Percentiles rank a stretch among this genome's conserved stretches.
Conservation (phyloP, 306 rosid species). For the Heteromeles arbutifolia region DNA sequence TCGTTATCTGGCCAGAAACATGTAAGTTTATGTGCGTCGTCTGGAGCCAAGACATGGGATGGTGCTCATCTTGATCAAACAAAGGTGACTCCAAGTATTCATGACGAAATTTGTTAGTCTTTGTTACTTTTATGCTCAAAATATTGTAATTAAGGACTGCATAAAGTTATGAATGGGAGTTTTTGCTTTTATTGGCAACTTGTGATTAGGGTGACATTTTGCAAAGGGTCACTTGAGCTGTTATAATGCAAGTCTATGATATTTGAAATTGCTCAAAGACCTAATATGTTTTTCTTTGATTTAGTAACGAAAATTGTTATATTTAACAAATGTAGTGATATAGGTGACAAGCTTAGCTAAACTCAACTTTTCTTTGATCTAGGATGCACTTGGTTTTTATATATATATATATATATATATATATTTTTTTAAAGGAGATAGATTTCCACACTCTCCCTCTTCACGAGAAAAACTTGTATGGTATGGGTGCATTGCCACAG, state of each 20-base stretch:
- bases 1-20: not conserved
- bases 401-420: too few relatives aligned
- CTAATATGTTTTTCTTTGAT: too few relatives aligned
- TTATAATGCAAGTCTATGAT: not conserved
- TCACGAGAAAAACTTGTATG: too few relatives aligned
- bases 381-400: too few relatives aligned
- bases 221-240: not conserved
- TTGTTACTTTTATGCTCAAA: not conserved
- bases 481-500: too few relatives aligned
- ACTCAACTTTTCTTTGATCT: too few relatives aligned
- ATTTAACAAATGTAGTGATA: too few relatives aligned
- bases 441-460: too few relatives aligned
- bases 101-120: slow-evolving; percentile 16
- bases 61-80: slow-evolving; percentile 21
- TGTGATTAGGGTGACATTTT: not conserved
- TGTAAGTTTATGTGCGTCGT: not conserved
- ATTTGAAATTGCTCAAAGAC: too few relatives aligned
- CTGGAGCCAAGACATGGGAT: slow-evolving; percentile 16
- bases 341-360: too few relatives aligned
- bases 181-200: not conserved
- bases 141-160: not conserved
- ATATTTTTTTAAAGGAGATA: too few relatives aligned
- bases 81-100: slow-evolving; percentile 11
- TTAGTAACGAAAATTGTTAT: too few relatives aligned
- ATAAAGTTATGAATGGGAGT: not conserved